Conservation (phyloP, 352 stramenopile genomes). For the Pythium aristosporum region DNA sequence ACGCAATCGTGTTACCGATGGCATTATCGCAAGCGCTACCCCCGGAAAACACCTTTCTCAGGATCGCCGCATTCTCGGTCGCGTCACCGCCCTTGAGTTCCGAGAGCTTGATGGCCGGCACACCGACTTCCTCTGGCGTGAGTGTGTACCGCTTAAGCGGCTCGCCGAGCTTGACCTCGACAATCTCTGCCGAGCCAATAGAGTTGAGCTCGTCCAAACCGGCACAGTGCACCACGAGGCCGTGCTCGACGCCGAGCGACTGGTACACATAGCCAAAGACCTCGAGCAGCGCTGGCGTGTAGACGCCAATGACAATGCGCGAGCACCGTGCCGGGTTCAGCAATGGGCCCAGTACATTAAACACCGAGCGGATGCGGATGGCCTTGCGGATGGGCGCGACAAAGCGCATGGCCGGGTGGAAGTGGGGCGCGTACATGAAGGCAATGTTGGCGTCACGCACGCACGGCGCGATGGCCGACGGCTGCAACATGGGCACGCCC, state of each 20-base stretch:
- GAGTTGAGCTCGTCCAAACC: constrained; percentile 99
- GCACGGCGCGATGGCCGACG: constrained; percentile 90
- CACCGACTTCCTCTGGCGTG: constrained; percentile 71
- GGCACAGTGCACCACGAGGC: constrained; percentile 97
- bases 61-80: constrained; percentile 93
- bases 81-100: constrained; percentile 96
- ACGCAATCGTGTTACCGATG: constrained; percentile 96
- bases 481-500: constrained; percentile 94
- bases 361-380: constrained; percentile 95
- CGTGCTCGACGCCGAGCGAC: constrained; percentile 95
- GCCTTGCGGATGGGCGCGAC: constrained; percentile 95
- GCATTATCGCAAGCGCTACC: constrained; percentile 90
- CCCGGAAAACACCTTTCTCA: constrained; percentile 79
- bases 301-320: constrained; percentile 98
- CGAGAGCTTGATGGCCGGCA: constrained; percentile 89
- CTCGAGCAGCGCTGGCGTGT: constrained; percentile 91
- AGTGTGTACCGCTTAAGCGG: constrained; percentile 49
- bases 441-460: constrained; percentile 92
- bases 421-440: constrained; percentile 98
- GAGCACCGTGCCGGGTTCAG: constrained; percentile 96
- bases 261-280: constrained; percentile 83
- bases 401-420: constrained; percentile 96
- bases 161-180: constrained; percentile 63
- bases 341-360: constrained; percentile 98
- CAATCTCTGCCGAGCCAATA: constrained; percentile 86